phyloP scores from a whole-genome alignment of 306 rosid genomes.

The Cicer pinnatifidum region DNA sequence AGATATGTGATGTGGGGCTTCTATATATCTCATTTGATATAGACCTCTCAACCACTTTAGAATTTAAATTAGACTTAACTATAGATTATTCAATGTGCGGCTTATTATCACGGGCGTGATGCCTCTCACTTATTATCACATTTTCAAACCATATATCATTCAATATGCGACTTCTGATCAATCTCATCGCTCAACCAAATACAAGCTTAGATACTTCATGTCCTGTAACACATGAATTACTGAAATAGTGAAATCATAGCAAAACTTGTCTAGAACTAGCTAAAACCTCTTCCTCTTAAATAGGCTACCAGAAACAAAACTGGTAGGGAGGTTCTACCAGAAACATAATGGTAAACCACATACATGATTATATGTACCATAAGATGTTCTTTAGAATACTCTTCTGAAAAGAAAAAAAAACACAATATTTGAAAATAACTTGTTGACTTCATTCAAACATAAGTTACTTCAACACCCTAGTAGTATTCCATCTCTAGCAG shows the following conservation, averaged over 20 bases:
- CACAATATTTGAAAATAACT: background rate
- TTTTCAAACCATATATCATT: no score
- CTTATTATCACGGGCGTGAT: no score
- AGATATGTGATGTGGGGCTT: no score
- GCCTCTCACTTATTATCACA: no score
- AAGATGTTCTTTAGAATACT: slow-evolving; percentile 7
- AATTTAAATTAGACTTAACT: no score
- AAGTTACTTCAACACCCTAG: slow-evolving; percentile 51
- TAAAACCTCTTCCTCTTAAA: slow-evolving; percentile 4
- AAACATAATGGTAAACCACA: slow-evolving; percentile 18
- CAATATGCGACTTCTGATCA: no score
- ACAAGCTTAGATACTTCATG: background rate
- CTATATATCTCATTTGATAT: no score
- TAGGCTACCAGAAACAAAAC: slow-evolving; percentile 4
- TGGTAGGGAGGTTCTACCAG: background rate
- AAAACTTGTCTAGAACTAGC: background rate
- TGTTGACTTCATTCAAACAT: slow-evolving; percentile 28
- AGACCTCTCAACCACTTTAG: no score
- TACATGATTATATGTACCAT: slow-evolving; percentile 2
- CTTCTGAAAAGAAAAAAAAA: background rate
- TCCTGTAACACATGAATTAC: slow-evolving; percentile 27
- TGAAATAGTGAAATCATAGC: slow-evolving; percentile 15
- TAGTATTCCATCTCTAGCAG: slow-evolving; percentile 52
- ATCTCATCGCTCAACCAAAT: no score
- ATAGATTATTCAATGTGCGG: no score